These are phyloP conservation scores for Aphanomyces stellatus DNA, from an alignment of 352 stramenopile genomes.

Conservation along the genomic window DNA sequence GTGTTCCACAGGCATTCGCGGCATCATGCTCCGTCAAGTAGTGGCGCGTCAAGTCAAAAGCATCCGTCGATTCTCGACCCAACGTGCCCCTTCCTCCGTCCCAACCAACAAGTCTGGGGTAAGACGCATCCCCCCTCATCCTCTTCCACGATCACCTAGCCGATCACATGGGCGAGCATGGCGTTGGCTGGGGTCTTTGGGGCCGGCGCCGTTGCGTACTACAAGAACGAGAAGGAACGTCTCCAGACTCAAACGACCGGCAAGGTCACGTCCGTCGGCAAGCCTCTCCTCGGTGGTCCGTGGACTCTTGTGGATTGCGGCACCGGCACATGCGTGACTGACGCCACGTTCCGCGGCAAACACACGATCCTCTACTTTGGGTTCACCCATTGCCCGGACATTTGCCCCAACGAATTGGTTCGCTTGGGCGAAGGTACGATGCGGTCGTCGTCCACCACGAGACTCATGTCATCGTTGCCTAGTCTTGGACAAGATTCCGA, in stretches of 20 bases:
- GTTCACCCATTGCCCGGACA: constrained; percentile 99
- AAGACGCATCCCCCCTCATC: not conserved
- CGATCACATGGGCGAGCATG: constrained; percentile 79
- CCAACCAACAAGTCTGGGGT: not conserved
- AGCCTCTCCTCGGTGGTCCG: constrained; percentile 85
- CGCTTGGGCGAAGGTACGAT: constrained; percentile 86
- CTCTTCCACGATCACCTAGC: constrained; percentile 27
- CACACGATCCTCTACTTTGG: constrained; percentile 99
- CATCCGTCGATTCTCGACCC: not conserved
- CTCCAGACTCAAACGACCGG: constrained; percentile 78
- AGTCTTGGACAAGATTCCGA: constrained; percentile 24
- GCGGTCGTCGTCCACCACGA: constrained; percentile 11
- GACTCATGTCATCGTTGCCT: constrained; percentile 30
- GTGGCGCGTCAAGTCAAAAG: not conserved
- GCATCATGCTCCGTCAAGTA: not conserved
- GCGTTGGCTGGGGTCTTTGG: constrained; percentile 62
- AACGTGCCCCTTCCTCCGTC: not conserved
- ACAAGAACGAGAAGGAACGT: constrained; percentile 83
- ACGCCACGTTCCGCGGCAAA: constrained; percentile 89
- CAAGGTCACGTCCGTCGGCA: constrained; percentile 85
- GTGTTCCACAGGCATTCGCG: too few species aligned
- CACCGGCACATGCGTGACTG: constrained; percentile 75
- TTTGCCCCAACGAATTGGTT: constrained; percentile 98
- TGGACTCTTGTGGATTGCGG: constrained; percentile 91
- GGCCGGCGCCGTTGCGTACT: constrained; percentile 77